Evolutionary conservation across 371 early-diverging fungal genomes (phyloP).

Genomic region (Amoeboaphelidium protococcarum): DNA sequence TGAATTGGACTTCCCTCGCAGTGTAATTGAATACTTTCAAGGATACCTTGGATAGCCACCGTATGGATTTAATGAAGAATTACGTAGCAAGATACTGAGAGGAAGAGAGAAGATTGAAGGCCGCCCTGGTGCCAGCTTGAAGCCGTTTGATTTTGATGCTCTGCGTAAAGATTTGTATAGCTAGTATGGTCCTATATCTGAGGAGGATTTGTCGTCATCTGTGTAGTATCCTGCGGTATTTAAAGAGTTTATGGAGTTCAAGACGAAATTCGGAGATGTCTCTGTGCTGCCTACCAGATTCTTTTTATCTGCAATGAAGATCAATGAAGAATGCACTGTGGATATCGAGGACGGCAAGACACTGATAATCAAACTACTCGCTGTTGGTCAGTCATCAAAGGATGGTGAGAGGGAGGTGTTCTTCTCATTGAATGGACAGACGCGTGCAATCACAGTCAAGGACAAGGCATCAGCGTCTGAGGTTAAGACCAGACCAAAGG

Average conservation of each 20-base stretch:
- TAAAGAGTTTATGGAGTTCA: constrained; percentile 46
- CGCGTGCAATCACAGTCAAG: constrained; percentile 35
- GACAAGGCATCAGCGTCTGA: constrained; percentile 25
- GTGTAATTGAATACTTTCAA: constrained; percentile 83
- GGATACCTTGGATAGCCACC: constrained; percentile 77
- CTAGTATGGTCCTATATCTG: constrained; percentile 27
- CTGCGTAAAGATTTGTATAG: constrained; percentile 40
- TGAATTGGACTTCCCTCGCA: constrained; percentile 61
- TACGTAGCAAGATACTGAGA: constrained; percentile 38
- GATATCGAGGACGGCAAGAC: constrained; percentile 67
- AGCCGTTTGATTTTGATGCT: constrained; percentile 40
- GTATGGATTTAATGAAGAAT: constrained; percentile 75
- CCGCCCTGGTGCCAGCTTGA: constrained; percentile 57
- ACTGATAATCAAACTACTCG: constrained; percentile 57
- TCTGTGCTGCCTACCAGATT: constrained; percentile 62
- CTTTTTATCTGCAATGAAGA: constrained; percentile 55
- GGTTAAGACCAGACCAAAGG: constrained; percentile 38
- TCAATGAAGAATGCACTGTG: constrained; percentile 62
- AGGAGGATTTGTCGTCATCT: constrained; percentile 19
- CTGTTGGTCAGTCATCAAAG: constrained; percentile 25
- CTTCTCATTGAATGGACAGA: constrained; percentile 82
- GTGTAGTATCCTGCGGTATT: constrained; percentile 82
- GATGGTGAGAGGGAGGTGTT: constrained; percentile 69
- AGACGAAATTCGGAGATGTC: constrained; percentile 52
- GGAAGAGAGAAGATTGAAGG: constrained; percentile 43